These are phyloP conservation scores for Penicillium robsamsonii DNA, from an alignment of 495 filamentous ascomycete genomes.

Conservation along the genomic window DNA sequence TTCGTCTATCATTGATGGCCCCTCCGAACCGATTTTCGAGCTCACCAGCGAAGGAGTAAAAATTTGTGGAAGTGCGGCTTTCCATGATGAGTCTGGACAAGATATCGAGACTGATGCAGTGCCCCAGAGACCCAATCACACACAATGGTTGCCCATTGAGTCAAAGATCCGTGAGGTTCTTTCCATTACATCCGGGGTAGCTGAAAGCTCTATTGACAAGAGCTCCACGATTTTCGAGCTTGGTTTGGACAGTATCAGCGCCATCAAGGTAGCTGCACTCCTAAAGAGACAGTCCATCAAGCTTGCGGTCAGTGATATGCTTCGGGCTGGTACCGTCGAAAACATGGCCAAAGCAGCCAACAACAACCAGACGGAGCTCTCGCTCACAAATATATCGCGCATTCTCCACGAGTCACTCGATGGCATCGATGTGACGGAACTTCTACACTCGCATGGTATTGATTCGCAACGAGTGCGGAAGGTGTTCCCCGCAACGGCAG, in stretches of 20 bases:
- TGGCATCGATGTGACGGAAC: constrained; percentile 16
- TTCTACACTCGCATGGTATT: constrained; percentile 24
- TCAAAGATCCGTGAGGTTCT: constrained; percentile 59
- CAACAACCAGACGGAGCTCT: constrained; percentile 10
- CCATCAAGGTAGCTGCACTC: constrained; percentile 54
- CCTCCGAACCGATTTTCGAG: constrained; percentile 48
- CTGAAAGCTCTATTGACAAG: constrained; percentile 57
- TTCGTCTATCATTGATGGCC: constrained; percentile 43
- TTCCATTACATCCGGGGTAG: constrained; percentile 59
- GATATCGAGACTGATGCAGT: neutral
- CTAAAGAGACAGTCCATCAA: constrained; percentile 32
- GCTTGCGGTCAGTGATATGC: constrained; percentile 36
- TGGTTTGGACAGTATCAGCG: constrained; percentile 86
- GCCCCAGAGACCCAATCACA: neutral
- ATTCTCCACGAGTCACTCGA: constrained; percentile 18
- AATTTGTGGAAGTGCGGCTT: constrained; percentile 52
- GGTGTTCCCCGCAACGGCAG: constrained; percentile 30
- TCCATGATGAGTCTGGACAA: constrained; percentile 17
- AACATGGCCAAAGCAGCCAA: constrained; percentile 29
- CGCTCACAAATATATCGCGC: constrained; percentile 10
- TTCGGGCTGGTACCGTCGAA: constrained; percentile 33
- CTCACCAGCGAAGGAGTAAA: constrained; percentile 44
- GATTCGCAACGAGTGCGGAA: constrained; percentile 15
- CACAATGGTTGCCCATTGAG: constrained; percentile 36
- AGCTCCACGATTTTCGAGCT: constrained; percentile 76